Evolutionary conservation across 2,329 filamentous ascomycete genomes (phyloP).

Genomic region (Hypoxylon sp.): DNA sequence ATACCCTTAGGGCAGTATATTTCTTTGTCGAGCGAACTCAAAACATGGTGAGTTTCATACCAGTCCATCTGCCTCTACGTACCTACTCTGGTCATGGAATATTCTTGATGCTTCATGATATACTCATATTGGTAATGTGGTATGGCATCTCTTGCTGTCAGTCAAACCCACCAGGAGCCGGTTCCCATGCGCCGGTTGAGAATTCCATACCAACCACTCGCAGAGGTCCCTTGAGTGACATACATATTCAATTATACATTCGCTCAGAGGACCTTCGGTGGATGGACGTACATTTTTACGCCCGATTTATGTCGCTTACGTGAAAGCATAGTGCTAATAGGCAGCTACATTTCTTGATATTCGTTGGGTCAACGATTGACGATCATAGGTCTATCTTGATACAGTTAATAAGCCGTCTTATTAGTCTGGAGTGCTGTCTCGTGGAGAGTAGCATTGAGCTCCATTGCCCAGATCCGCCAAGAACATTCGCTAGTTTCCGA

Average conservation of each 20-base stretch:
- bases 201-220: not conserved
- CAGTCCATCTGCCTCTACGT: not conserved
- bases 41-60: conserved; percentile 5
- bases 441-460: not conserved
- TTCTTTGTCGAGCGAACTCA: conserved; percentile 19
- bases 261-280: no score
- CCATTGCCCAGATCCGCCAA: conserved; percentile 9
- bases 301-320: not conserved
- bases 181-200: not conserved
- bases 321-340: not conserved
- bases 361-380: not conserved
- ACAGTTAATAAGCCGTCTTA: not conserved
- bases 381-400: conserved; percentile 3
- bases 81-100: not conserved
- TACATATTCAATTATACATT: not conserved
- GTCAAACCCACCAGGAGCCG: not conserved
- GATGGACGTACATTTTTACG: no score
- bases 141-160: not conserved
- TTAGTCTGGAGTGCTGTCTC: not conserved
- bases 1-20: conserved; percentile 47
- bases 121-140: not conserved
- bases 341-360: not conserved
- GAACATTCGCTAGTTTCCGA: not conserved
- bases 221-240: not conserved
- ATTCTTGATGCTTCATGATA: not conserved